Evolutionary conservation across 1,139 yeast species (phyloP), one percentile per base, ranked within the genome.

Genomic region (Blastobotrys proliferans): DNA sequence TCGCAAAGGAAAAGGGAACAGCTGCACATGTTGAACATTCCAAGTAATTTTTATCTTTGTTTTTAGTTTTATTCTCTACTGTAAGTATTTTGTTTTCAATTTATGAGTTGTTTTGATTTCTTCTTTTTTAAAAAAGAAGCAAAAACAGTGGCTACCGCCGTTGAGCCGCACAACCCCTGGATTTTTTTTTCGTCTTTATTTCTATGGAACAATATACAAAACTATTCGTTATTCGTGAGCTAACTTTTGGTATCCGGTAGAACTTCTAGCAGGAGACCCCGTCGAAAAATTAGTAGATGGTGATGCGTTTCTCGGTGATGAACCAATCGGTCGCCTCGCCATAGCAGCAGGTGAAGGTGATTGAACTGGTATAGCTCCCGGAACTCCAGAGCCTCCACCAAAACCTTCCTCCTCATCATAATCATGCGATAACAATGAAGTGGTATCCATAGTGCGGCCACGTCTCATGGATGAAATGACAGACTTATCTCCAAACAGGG

Each of bases 401-500:
- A 3, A 16, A 20, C 18, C 37, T 6, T 21, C 13, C 25, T 20
- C 33, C 29, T 34, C 47, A 31, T 28, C 35, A 29, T 35, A 46
- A 37, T 24, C 26, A 26, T 32, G 21, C 1, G 34, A 31, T 27
- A 33, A 30, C 29, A 41, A 22, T 17, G 40, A 41, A n/a, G 21
- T 30, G 9, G 27, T 26, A 30, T 35, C 38, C 24, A 19, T 19
- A 6, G 45, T 10, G n/a, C 22, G 11, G 33, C 16, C 25, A n/a
- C 26, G n/a, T 27, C 40, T 24, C 3, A 21, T 13, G 4, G 44
- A 35, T 8, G 64, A 56, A 6, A 66, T 43, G 9, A 56, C 48
- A 1, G 79, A 71, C 47, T 69, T 67, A 54, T 79, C 94, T 45
- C 85, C 90, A 62, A 88, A 88, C 20, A 87, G 70, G 8, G 77